Conservation (phyloP, 495 filamentous ascomycete genomes). For the Podospora tetraspora region DNA sequence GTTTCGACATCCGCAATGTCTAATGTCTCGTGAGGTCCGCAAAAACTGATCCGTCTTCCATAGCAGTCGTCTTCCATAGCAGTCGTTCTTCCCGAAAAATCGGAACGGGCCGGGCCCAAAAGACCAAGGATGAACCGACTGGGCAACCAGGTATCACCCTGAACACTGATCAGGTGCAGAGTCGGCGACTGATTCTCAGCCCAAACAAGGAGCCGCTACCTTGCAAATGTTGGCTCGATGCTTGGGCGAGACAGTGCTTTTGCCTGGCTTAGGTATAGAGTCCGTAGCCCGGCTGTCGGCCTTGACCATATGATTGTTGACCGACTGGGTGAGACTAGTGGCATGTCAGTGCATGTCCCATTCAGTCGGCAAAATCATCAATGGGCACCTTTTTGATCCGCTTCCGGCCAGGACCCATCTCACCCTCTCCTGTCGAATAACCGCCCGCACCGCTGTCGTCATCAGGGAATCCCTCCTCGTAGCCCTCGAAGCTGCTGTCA, state of each 20-base stretch:
- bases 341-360: conserved; percentile 22
- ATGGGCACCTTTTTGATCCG: conserved; percentile 53
- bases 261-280: conserved; percentile 23
- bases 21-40: background rate
- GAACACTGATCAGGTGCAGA: conserved; percentile 28
- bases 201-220: background rate
- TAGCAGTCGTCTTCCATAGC: background rate
- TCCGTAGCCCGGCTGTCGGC: conserved; percentile 38
- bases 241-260: conserved; percentile 5
- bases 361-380: conserved; percentile 24
- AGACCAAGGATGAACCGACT: conserved; percentile 18
- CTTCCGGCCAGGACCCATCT: conserved; percentile 43
- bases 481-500: conserved; percentile 53
- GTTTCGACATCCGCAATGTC: background rate
- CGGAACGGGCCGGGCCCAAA: background rate
- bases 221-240: background rate
- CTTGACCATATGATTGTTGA: conserved; percentile 24
- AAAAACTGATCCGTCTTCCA: conserved; percentile 17
- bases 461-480: conserved; percentile 50
- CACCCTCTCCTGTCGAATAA: conserved; percentile 51
- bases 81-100: background rate
- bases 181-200: background rate
- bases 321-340: conserved; percentile 25
- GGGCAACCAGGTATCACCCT: conserved; percentile 36
- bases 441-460: conserved; percentile 45